Conservation (phyloP, 768 basidiomycete genomes). For the Leccinellum albellum region DNA sequence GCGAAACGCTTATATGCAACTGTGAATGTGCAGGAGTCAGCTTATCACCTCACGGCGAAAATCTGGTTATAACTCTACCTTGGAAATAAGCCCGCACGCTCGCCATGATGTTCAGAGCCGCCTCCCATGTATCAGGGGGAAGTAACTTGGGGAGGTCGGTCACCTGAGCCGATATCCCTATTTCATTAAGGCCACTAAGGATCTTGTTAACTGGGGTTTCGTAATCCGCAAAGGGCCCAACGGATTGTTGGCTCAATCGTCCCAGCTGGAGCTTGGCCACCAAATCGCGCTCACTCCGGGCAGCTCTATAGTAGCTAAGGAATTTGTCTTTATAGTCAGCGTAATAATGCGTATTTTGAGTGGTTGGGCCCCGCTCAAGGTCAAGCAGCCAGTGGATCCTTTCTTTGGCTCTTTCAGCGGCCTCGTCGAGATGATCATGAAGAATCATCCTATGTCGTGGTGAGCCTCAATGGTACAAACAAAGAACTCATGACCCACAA, state of each 20-base stretch:
- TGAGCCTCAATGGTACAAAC: background rate
- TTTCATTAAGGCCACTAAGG: slow-evolving; percentile 7
- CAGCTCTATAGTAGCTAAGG: slow-evolving; percentile 43
- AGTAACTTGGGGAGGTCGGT: slow-evolving; percentile 49
- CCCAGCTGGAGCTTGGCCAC: slow-evolving; percentile 1
- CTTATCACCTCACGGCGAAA: background rate
- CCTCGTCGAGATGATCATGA: slow-evolving; percentile 46
- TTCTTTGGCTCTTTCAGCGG: slow-evolving; percentile 36
- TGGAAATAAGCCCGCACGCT: slow-evolving; percentile 72
- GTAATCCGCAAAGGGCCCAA: background rate
- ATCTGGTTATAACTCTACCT: slow-evolving; percentile 39
- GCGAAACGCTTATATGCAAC: slow-evolving; percentile 46
- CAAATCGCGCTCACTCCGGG: slow-evolving; percentile 10
- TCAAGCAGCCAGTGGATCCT: slow-evolving; percentile 47
- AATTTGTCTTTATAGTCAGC: slow-evolving; percentile 49
- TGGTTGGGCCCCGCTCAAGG: slow-evolving; percentile 48
- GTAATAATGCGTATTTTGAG: slow-evolving; percentile 51
- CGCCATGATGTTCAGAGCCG: slow-evolving; percentile 63
- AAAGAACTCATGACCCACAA: slow-evolving; percentile 29
- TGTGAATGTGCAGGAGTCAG: slow-evolving; percentile 19
- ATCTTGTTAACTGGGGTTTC: slow-evolving; percentile 28
- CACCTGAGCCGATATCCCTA: slow-evolving; percentile 33
- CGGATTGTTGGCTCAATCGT: background rate
- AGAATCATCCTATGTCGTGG: slow-evolving; percentile 41
- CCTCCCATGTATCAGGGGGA: slow-evolving; percentile 49